Conservation (phyloP, 768 basidiomycete genomes). For the Trametes coccinea region DNA sequence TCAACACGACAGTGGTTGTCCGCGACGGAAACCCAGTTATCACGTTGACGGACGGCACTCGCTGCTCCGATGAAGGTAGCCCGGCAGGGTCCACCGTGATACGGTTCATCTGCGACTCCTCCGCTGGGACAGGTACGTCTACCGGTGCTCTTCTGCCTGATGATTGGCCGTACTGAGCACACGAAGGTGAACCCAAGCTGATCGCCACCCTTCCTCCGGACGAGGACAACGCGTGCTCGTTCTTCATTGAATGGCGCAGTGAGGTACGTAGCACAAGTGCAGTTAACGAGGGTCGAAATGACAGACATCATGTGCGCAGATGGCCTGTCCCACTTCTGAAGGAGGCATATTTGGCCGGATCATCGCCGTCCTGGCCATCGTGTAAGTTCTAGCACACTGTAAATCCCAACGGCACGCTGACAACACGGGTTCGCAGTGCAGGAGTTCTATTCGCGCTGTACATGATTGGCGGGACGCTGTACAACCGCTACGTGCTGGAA, state of each 20-base stretch:
- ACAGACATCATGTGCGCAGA: conserved; percentile 38
- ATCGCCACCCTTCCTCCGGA: conserved; percentile 70
- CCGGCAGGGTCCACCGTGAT: conserved; percentile 65
- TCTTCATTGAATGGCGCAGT: conserved; percentile 83
- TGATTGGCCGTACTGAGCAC: background rate
- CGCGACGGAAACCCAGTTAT: conserved; percentile 55
- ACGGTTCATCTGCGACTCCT: conserved; percentile 75
- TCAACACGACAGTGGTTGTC: conserved; percentile 65
- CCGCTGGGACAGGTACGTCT: conserved; percentile 53
- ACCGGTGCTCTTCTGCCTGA: background rate
- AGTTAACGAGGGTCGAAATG: background rate
- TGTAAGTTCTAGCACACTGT: conserved; percentile 46
- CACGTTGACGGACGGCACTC: conserved; percentile 61
- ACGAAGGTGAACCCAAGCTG: conserved; percentile 51
- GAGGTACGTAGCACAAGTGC: conserved; percentile 48
- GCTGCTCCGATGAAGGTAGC: conserved; percentile 50
- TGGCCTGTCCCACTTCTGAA: conserved; percentile 72
- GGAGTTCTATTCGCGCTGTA: conserved; percentile 62
- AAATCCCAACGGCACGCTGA: background rate
- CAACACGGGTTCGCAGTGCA: conserved; percentile 39
- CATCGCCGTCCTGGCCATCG: conserved; percentile 54
- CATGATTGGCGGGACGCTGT: conserved; percentile 66
- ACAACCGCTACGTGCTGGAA: conserved; percentile 76
- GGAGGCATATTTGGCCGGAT: conserved; percentile 51
- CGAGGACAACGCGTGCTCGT: conserved; percentile 70